Evolutionary conservation across 2,329 filamentous ascomycete genomes (phyloP).

Genomic region (Salinomyces thailandicus): DNA sequence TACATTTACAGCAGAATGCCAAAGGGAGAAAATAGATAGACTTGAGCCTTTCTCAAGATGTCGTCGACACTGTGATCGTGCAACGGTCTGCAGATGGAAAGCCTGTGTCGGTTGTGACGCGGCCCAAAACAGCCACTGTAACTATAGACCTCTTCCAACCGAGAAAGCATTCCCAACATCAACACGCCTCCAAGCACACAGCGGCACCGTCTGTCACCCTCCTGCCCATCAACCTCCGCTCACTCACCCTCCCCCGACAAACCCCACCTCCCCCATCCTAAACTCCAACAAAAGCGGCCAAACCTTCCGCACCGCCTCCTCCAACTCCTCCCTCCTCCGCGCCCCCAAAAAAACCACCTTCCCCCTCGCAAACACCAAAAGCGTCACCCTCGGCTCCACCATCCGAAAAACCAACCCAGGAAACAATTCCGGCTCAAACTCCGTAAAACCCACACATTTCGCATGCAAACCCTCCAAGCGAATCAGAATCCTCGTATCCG

Average conservation of each 20-base stretch:
- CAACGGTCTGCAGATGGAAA: too few species aligned
- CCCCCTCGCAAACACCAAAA: conserved; percentile 60
- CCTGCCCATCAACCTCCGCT: too few species aligned
- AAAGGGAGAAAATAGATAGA: too few species aligned
- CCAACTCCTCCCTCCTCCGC: conserved; percentile 76
- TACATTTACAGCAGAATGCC: too few species aligned
- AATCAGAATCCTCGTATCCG: conserved; percentile 85
- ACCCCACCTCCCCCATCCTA: conserved; percentile 3
- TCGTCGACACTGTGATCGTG: too few species aligned
- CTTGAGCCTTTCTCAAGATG: too few species aligned
- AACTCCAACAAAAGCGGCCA: conserved; percentile 7
- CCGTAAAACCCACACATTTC: conserved; percentile 63
- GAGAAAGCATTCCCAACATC: too few species aligned
- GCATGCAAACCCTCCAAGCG: conserved; percentile 75
- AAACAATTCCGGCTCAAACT: conserved; percentile 82
- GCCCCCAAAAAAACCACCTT: conserved; percentile 84
- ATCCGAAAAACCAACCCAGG: conserved; percentile 85
- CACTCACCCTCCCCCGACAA: background rate
- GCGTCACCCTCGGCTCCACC: conserved; percentile 70
- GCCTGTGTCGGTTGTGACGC: too few species aligned
- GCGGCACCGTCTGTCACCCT: background rate
- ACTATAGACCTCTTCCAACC: too few species aligned
- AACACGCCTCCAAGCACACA: background rate
- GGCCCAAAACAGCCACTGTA: too few species aligned
- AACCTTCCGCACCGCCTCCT: conserved; percentile 5